Evolutionary conservation across 2,329 filamentous ascomycete genomes (phyloP).

Genomic region (Exserohilum rostratum): DNA sequence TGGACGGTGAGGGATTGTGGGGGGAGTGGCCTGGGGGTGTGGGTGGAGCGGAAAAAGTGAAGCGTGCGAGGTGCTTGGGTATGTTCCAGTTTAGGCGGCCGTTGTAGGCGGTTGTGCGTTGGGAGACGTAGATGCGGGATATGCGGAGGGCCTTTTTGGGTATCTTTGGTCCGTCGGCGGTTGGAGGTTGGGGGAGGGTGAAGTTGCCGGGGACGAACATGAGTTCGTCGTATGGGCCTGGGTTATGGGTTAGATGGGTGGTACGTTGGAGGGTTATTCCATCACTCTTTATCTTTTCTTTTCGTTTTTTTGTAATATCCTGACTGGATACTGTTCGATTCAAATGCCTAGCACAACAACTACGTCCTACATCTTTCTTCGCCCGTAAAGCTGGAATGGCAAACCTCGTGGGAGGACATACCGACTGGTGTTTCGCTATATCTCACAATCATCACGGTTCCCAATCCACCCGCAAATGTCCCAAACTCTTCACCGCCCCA

Average conservation of each 20-base stretch:
- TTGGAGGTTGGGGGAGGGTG: conserved; percentile 25
- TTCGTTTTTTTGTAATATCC: not conserved
- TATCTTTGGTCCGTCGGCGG: conserved; percentile 13
- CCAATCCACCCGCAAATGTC: conserved; percentile 35
- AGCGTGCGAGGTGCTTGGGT: conserved; percentile 44
- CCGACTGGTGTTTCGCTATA: conserved; percentile 42
- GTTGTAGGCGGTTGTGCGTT: conserved; percentile 42
- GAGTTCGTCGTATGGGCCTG: conserved; percentile 44
- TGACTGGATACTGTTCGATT: not conserved
- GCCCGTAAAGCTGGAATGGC: not conserved
- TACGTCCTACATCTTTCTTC: no score
- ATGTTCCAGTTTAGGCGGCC: conserved; percentile 46
- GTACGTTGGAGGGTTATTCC: no score
- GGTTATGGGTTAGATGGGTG: conserved; percentile 4
- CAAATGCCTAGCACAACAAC: not conserved
- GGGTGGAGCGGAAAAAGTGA: conserved; percentile 36
- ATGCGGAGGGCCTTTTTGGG: conserved; percentile 39
- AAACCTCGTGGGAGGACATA: conserved; percentile 20
- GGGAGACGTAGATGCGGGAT: conserved; percentile 42
- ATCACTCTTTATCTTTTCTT: no score
- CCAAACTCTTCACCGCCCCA: conserved; percentile 25
- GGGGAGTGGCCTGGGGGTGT: conserved; percentile 22
- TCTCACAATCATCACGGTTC: conserved; percentile 35
- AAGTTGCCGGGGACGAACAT: conserved; percentile 41
- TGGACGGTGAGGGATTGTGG: conserved; percentile 30